These are phyloP conservation scores for Lepiota brunneoincarnata DNA, from an alignment of 768 basidiomycete genomes.

Conservation along the genomic window DNA sequence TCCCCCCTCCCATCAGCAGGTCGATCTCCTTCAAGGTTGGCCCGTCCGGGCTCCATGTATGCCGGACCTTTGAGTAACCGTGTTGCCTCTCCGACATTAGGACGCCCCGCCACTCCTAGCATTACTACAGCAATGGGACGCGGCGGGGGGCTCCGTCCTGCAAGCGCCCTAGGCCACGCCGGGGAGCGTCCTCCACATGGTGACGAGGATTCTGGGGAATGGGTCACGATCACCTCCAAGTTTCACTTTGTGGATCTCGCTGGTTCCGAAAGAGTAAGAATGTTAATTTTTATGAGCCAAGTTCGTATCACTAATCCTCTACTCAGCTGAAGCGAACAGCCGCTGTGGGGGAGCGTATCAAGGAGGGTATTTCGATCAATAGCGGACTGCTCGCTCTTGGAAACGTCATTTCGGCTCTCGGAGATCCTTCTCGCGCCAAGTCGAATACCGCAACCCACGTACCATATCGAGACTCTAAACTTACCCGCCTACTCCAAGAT, in stretches of 20 bases:
- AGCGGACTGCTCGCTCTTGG: constrained; percentile 93
- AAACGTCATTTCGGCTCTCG: constrained; percentile 97
- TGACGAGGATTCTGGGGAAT: constrained; percentile 75
- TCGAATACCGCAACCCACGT: constrained; percentile 84
- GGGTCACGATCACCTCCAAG: constrained; percentile 89
- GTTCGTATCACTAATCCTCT: constrained; percentile 16
- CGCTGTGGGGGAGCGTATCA: constrained; percentile 93
- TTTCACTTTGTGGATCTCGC: constrained; percentile 99
- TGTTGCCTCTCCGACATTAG: constrained; percentile 77
- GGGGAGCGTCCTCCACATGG: constrained; percentile 41
- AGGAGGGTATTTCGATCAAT: constrained; percentile 99
- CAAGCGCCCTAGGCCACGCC: constrained; percentile 76
- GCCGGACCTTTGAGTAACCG: constrained; percentile 40
- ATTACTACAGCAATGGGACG: constrained; percentile 74
- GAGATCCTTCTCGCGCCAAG: constrained; percentile 86
- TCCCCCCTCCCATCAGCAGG: constrained; percentile 74
- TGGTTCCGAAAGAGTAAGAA: constrained; percentile 85
- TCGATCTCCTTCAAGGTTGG: constrained; percentile 75
- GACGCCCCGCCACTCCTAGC: constrained; percentile 77
- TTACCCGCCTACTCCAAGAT: constrained; percentile 94
- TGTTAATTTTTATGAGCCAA: neutral
- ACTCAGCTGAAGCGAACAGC: constrained; percentile 90
- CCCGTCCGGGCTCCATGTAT: constrained; percentile 80
- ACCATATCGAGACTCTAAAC: constrained; percentile 97
- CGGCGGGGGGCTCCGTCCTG: constrained; percentile 64